Evolutionary conservation across 139 green algal species (phyloP), one percentile per base, ranked within the genome.

Genomic region (Micractinium sp.): DNA sequence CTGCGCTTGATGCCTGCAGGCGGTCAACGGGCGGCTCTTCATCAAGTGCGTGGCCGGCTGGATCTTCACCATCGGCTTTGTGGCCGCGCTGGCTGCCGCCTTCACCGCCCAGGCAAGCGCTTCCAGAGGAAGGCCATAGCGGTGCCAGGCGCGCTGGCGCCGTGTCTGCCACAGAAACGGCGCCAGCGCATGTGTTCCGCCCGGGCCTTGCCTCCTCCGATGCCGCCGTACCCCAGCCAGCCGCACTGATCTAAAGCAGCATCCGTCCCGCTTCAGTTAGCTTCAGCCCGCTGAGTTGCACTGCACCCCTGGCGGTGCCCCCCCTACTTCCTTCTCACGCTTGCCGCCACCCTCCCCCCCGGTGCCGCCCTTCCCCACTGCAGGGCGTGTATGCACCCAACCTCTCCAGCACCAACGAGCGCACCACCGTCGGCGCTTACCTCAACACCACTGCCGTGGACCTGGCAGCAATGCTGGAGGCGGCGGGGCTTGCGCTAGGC

Each of bases 21-120:
- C 71, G 18, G 86, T 94, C 77, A 96, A 95, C 90, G 93, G 76
- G 73, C 91, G 85, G 47, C 53, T 92, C 71, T 41, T 89, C 23
- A 25, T 84, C 20, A 91, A 91, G 66, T 85, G 89, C 31, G 88
- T 88, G 2, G 14, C 1, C 0, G 88, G 88, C 9, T 91, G 88
- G 88, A 82, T 91, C 0, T 85, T 85, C 41, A 91, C 88, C 14
- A 36, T 91, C 25, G 29, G 89, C 56, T 41, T 93, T 12, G 83
- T 89, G 25, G 85, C 76, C 60, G 23, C 69, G n/a, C 69, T 81
- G 27, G 63, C 88, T 12, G 88, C 88, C 9, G 67, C 39, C 33
- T 89, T 93, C 71, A 89, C 85, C 15, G 88, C 91, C 12, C 74
- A 80, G 47, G 47, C 47, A 56, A 56, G 47, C 9, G 47, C 7